A percentile compares a stretch with the other conserved stretches of the same genome.
phyloP scores from a whole-genome alignment of 192 early-diverging fungal species.

The Gryganskiella cystojenkinii region DNA sequence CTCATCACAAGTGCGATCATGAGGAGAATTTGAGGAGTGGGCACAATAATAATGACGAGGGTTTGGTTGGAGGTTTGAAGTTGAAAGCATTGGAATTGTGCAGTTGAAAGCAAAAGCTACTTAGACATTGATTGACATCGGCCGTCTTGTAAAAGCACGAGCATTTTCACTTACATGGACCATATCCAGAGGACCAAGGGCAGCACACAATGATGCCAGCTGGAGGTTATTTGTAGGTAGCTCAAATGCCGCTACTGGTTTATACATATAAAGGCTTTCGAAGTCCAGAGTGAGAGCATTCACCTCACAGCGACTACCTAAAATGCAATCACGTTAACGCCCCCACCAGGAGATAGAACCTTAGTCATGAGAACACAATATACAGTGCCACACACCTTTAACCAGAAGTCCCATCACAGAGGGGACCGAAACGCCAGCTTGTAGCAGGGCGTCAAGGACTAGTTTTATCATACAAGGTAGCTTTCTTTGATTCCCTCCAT shows the following conservation, averaged over 20 bases:
- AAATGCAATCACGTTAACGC: no score
- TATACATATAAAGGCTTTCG: constrained; percentile 3
- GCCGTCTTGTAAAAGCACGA: no score
- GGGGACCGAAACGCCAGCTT: not conserved
- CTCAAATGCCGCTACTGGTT: not conserved
- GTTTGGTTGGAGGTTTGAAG: no score
- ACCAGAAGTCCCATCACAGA: not conserved
- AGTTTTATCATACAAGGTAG: constrained; percentile 7
- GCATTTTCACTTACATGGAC: constrained; percentile 1
- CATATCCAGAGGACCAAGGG: constrained; percentile 1
- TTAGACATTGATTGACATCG: no score
- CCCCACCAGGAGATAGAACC: no score
- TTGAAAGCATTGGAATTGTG: no score
- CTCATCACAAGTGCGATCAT: no score
- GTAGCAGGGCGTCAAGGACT: not conserved
- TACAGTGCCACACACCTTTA: not conserved
- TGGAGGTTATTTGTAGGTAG: constrained; percentile 13
- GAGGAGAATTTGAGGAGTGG: no score
- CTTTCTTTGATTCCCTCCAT: not conserved
- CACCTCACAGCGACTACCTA: not conserved
- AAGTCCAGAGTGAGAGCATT: not conserved
- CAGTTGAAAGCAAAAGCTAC: no score
- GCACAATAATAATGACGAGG: no score
- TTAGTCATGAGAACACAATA: not conserved
- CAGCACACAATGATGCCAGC: constrained; percentile 2